Conservation (phyloP, 495 filamentous ascomycete species). For the Annulohypoxylon bovei region DNA sequence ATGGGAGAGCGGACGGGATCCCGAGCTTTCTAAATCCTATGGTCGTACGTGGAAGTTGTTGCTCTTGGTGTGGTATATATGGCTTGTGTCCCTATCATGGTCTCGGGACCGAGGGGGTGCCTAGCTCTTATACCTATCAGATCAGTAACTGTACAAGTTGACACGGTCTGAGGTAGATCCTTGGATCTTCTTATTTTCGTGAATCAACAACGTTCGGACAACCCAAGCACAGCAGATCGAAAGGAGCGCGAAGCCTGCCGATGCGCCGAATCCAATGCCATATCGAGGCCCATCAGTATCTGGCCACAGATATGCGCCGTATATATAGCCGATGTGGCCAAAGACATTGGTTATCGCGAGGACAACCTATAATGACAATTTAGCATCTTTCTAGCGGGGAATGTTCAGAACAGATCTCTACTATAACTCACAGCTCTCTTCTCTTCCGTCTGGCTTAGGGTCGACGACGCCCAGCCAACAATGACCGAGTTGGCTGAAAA, state of each 20-base stretch:
- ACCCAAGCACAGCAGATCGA: slow-evolving; percentile 36
- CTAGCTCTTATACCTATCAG: background rate
- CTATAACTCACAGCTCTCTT: slow-evolving; percentile 50
- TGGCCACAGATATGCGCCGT: slow-evolving; percentile 59
- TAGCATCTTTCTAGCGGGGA: background rate
- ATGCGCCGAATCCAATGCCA: slow-evolving; percentile 44
- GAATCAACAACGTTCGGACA: slow-evolving; percentile 28
- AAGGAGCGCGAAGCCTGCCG: slow-evolving; percentile 39
- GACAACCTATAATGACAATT: slow-evolving; percentile 38
- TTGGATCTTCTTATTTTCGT: slow-evolving; percentile 28
- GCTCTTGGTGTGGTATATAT: no score
- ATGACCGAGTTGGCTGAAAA: slow-evolving; percentile 58
- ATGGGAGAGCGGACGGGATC: slow-evolving; percentile 62
- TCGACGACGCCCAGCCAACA: slow-evolving; percentile 56
- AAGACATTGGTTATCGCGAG: slow-evolving; percentile 59
- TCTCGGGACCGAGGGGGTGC: no score
- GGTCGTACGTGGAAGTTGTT: slow-evolving; percentile 60
- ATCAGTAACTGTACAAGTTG: slow-evolving; percentile 33
- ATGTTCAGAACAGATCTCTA: background rate
- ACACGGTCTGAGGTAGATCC: slow-evolving; percentile 12
- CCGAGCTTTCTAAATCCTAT: slow-evolving; percentile 56
- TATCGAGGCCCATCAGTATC: slow-evolving; percentile 56
- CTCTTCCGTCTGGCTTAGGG: slow-evolving; percentile 54
- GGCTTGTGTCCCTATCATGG: no score
- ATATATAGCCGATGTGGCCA: slow-evolving; percentile 57